These are phyloP conservation scores for Saksenaea oblongispora DNA, from an alignment of 371 early-diverging fungal species.

Conservation along the genomic window DNA sequence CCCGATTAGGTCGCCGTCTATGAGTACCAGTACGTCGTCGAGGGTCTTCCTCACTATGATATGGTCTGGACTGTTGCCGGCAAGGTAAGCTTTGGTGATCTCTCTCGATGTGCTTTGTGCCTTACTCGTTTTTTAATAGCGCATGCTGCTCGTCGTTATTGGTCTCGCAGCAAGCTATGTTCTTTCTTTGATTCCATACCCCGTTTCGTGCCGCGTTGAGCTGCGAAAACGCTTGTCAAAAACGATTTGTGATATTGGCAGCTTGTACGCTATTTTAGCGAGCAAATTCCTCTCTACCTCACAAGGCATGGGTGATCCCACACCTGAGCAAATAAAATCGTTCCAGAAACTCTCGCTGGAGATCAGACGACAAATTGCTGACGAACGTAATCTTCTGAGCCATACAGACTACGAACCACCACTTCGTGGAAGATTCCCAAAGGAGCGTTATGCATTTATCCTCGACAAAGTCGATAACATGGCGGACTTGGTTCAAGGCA, in stretches of 20 bases:
- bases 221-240: constrained; percentile 40
- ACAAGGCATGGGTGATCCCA: neutral
- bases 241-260: constrained; percentile 43
- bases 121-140: constrained; percentile 15
- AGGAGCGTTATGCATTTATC: constrained; percentile 23
- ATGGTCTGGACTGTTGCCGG: constrained; percentile 43
- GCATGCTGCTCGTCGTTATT: constrained; percentile 38
- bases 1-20: constrained; percentile 24
- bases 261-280: constrained; percentile 35
- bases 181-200: constrained; percentile 36
- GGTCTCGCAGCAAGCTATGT: constrained; percentile 41
- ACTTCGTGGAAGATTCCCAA: constrained; percentile 40
- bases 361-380: constrained; percentile 39
- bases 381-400: constrained; percentile 30
- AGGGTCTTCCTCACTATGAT: constrained; percentile 10
- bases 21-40: constrained; percentile 23
- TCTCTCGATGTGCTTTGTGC: neutral
- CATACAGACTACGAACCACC: constrained; percentile 42
- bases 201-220: constrained; percentile 43
- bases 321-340: constrained; percentile 19
- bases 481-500: constrained; percentile 37
- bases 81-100: constrained; percentile 30
- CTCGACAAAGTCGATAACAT: constrained; percentile 44
- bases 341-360: constrained; percentile 33
- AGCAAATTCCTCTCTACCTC: constrained; percentile 9